phyloP scores from a whole-genome alignment of 176 grass and related monocot species.

The Tillandsia fasciculata region DNA sequence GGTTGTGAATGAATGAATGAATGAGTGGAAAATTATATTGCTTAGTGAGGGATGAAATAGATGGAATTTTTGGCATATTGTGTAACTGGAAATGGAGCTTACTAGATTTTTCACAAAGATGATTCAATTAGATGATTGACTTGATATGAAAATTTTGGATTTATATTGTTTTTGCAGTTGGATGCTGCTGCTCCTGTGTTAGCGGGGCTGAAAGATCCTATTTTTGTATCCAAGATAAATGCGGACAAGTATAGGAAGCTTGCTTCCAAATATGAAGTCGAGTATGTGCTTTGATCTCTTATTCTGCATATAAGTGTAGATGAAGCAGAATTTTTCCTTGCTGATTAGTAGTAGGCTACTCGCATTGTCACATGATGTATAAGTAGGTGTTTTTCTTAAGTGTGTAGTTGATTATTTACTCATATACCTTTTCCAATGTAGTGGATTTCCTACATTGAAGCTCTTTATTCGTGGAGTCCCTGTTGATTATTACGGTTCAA shows the following conservation, averaged over 20 bases:
- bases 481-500: conserved; percentile 65
- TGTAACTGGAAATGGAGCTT: too few relatives aligned
- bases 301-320: background rate
- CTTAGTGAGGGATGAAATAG: too few relatives aligned
- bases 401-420: background rate
- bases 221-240: conserved; percentile 65
- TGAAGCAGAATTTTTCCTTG: background rate
- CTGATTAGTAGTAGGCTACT: background rate
- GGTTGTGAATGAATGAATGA: too few relatives aligned
- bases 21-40: too few relatives aligned
- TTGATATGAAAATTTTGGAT: background rate
- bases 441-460: conserved; percentile 85
- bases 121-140: background rate
- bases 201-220: conserved; percentile 44
- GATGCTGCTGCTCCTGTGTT: conserved; percentile 65
- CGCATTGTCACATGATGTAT: background rate
- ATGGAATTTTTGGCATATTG: too few relatives aligned
- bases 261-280: conserved; percentile 63
- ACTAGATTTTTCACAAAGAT: background rate
- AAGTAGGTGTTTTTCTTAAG: background rate
- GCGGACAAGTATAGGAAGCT: conserved; percentile 80
- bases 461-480: conserved; percentile 73
- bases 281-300: conserved; percentile 39
- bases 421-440: conserved; percentile 30
- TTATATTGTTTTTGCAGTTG: conserved; percentile 39